These are phyloP conservation scores for Trichoderma breve DNA, from an alignment of 2,329 filamentous ascomycete genomes.

Conservation along the genomic window DNA sequence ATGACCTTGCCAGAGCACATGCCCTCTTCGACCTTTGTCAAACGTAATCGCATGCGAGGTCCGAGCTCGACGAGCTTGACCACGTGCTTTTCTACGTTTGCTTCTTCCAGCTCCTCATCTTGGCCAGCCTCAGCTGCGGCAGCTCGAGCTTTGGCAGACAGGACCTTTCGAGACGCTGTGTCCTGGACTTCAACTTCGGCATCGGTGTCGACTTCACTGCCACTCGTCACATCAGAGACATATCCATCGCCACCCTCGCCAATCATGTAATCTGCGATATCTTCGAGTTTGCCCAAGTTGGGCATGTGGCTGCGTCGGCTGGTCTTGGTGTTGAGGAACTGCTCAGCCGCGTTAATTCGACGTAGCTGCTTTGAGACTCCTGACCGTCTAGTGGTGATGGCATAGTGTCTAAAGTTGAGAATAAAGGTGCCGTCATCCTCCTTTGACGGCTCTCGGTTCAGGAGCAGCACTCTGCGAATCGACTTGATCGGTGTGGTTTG, in stretches of 20 bases:
- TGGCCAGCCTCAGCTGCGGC: slow-evolving; percentile 40
- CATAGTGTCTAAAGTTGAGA: slow-evolving; percentile 87
- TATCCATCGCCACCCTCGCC: slow-evolving; percentile 77
- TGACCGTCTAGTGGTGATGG: slow-evolving; percentile 84
- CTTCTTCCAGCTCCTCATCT: slow-evolving; percentile 47
- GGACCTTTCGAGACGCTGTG: slow-evolving; percentile 60
- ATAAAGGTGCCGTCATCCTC: slow-evolving; percentile 70
- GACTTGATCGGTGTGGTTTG: slow-evolving; percentile 84
- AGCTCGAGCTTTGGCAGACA: slow-evolving; percentile 51
- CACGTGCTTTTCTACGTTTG: slow-evolving; percentile 74
- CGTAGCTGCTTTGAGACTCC: slow-evolving; percentile 82
- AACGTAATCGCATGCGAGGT: slow-evolving; percentile 79
- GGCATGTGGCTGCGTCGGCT: slow-evolving; percentile 70
- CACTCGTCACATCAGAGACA: slow-evolving; percentile 78
- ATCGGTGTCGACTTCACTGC: slow-evolving; percentile 90
- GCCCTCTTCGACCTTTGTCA: slow-evolving; percentile 96
- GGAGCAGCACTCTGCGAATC: slow-evolving; percentile 85
- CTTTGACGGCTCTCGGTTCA: slow-evolving; percentile 72
- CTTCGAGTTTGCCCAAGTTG: slow-evolving; percentile 85
- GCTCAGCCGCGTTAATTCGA: slow-evolving; percentile 81
- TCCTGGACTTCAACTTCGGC: slow-evolving; percentile 86
- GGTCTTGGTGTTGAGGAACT: slow-evolving; percentile 61
- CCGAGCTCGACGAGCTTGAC: slow-evolving; percentile 92
- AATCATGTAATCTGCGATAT: slow-evolving; percentile 92
- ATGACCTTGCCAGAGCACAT: slow-evolving; percentile 85